These are phyloP conservation scores for Penicillium macrosclerotiorum DNA, from an alignment of 495 filamentous ascomycete species.

Conservation along the genomic window DNA sequence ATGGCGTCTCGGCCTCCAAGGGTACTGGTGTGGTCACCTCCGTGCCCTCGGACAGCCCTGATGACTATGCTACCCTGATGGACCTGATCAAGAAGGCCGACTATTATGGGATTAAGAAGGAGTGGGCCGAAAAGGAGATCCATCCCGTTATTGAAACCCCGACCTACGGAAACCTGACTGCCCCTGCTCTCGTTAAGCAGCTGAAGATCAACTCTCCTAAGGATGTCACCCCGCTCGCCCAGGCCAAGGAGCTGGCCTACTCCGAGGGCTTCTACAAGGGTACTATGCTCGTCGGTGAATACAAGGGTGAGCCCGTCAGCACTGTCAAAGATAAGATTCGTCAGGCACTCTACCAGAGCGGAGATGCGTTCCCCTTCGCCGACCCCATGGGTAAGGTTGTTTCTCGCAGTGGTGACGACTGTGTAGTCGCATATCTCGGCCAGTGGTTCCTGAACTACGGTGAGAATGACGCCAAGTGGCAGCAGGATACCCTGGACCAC, in stretches of 20 bases:
- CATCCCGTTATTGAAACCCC: slow-evolving; percentile 87
- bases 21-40: slow-evolving; percentile 95
- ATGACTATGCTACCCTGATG: slow-evolving; percentile 86
- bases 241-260: slow-evolving; percentile 96
- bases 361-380: slow-evolving; percentile 85
- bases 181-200: slow-evolving; percentile 79
- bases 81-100: slow-evolving; percentile 97
- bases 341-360: slow-evolving; percentile 70
- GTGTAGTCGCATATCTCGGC: slow-evolving; percentile 87
- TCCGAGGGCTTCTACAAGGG: slow-evolving; percentile 98
- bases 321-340: slow-evolving; percentile 83
- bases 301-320: slow-evolving; percentile 81
- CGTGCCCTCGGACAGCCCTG: slow-evolving; percentile 92
- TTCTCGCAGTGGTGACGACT: slow-evolving; percentile 82
- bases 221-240: slow-evolving; percentile 80
- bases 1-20: slow-evolving; percentile 84
- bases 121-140: slow-evolving; percentile 91
- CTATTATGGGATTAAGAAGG: slow-evolving; percentile 93
- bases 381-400: slow-evolving; percentile 90
- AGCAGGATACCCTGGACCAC: slow-evolving; percentile 65
- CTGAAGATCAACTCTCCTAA: slow-evolving; percentile 97
- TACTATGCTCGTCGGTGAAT: slow-evolving; percentile 84
- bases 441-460: slow-evolving; percentile 98
- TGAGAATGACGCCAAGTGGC: slow-evolving; percentile 77
- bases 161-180: slow-evolving; percentile 80